Base-by-base conservation (phyloP, 345 rosid genomes). In the Pugionium dolabratum region DNA sequence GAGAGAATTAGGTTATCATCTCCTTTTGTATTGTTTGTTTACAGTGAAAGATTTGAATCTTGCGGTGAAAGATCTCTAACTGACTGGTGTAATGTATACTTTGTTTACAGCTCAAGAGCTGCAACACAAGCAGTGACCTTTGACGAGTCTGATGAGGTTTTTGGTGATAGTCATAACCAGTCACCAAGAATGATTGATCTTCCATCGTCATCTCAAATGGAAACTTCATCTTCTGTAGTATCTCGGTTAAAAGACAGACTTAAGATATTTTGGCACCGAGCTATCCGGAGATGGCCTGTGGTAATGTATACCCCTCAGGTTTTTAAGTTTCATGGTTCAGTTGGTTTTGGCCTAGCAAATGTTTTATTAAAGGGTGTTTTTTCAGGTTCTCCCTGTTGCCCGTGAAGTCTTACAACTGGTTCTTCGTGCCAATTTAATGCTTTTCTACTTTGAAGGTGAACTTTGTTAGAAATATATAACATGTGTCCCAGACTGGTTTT, bases 381-480 rank as follows among this genome's bases (percentile, higher is more conserved):
- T 72, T 60, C 73, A 94, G 96, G 73, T 80, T 69, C 87, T 90
- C 35, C 99, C 99, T 29, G 55, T 82, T 54, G 96, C 84, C 27
- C 89, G 88, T 49, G 97, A 94, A 70, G 59, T 85, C 74, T 72
- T 90, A 78, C 99, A 86, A 76, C 70, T 88, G 69, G 52, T 85
- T 76, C 84, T 94, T 49, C 96, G 97, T 49, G 80, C 93, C 47
- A 94, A 94, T 75, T 81, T 88, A 58, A 88, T 94, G 99, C 84
- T 94, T 71, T 94, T 94, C 87, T 90, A 94, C 82, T 94, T 90
- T 65, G 96, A 94, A 94, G 99, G 97, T 94, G 54, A 73, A 1
- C 41, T 35, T 78, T 57, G n/a, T 36, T 45, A 31, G 25, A 60
- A 5, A 28, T 56, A 41, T 66, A 4, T 57, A 9, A 41, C 40